Evolutionary conservation across 768 basidiomycete genomes (phyloP).

Genomic region (Mycena filopes): DNA sequence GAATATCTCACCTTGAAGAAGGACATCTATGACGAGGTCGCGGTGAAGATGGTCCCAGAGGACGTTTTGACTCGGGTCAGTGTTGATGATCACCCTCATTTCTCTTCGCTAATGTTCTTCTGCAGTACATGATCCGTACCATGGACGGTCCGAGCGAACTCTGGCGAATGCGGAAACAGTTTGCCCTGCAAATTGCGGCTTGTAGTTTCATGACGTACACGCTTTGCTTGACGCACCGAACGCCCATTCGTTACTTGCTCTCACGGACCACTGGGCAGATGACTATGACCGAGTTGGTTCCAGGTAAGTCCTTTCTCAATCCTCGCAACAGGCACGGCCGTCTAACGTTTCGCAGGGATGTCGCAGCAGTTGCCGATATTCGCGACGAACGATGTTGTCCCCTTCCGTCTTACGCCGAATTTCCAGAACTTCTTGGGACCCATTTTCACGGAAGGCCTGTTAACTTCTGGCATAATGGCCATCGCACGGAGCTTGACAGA

Average conservation of each 20-base stretch:
- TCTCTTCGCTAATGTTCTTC: conserved; percentile 9
- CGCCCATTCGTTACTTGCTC: conserved; percentile 86
- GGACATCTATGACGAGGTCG: conserved; percentile 90
- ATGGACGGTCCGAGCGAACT: conserved; percentile 88
- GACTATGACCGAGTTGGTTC: conserved; percentile 92
- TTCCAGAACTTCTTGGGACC: conserved; percentile 94
- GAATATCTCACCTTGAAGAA: conserved; percentile 80
- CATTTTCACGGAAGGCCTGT: conserved; percentile 87
- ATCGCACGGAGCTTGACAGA: conserved; percentile 91
- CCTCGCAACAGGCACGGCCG: conserved; percentile 3
- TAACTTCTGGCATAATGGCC: conserved; percentile 89
- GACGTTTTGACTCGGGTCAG: conserved; percentile 85
- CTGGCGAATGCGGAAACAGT: conserved; percentile 98
- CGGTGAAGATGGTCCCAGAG: conserved; percentile 89
- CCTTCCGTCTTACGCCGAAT: conserved; percentile 97
- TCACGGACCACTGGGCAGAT: conserved; percentile 91
- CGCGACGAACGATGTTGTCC: conserved; percentile 86
- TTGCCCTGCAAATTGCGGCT: conserved; percentile 88
- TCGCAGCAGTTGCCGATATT: conserved; percentile 66
- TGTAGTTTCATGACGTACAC: conserved; percentile 93
- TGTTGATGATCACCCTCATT: conserved; percentile 51
- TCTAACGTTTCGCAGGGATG: conserved; percentile 45
- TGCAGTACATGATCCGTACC: conserved; percentile 89
- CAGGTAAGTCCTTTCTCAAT: conserved; percentile 59
- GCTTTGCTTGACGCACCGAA: conserved; percentile 84